Conservation (phyloP, 1,139 yeast genomes). For the Spencermartinsiella ligniputridi region DNA sequence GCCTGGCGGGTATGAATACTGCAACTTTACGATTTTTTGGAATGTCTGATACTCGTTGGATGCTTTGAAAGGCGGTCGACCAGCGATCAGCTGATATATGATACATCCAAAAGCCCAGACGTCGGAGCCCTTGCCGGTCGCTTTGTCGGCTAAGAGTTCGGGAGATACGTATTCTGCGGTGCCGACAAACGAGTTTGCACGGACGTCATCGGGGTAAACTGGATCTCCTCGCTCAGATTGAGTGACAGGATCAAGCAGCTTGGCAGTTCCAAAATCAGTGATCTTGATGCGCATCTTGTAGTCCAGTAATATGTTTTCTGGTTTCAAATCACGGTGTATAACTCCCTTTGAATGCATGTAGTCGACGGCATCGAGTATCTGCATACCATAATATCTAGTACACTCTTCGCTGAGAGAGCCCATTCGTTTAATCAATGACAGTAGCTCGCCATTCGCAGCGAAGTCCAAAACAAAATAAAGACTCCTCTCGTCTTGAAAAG, state of each 20-base stretch:
- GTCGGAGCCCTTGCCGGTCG: conserved; percentile 84
- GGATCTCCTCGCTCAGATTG: conserved; percentile 31
- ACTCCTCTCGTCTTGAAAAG: conserved; percentile 87
- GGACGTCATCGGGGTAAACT: conserved; percentile 45
- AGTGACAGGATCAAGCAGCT: conserved; percentile 52
- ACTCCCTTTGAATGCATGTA: conserved; percentile 82
- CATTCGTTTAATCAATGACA: conserved; percentile 69
- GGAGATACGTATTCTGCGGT: conserved; percentile 93
- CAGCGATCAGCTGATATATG: conserved; percentile 87
- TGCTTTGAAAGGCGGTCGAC: conserved; percentile 94
- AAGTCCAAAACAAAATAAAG: conserved; percentile 88
- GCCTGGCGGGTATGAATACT: conserved; percentile 76
- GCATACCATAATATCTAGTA: conserved; percentile 68
- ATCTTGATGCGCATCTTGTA: conserved; percentile 75
- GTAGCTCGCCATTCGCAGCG: conserved; percentile 89
- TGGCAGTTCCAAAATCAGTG: conserved; percentile 99
- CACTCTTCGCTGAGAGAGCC: conserved; percentile 77
- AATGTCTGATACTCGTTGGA: conserved; percentile 92
- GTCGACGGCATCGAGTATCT: conserved; percentile 79
- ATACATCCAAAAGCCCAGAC: conserved; percentile 98
- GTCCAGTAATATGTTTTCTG: conserved; percentile 81
- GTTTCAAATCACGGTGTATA: conserved; percentile 91
- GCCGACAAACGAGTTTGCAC: conserved; percentile 82
- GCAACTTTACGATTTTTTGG: conserved; percentile 82
- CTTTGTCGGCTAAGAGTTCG: conserved; percentile 76